These are phyloP conservation scores for Acorus calamus DNA, from an alignment of 106 monocot species.

Conservation along the genomic window DNA sequence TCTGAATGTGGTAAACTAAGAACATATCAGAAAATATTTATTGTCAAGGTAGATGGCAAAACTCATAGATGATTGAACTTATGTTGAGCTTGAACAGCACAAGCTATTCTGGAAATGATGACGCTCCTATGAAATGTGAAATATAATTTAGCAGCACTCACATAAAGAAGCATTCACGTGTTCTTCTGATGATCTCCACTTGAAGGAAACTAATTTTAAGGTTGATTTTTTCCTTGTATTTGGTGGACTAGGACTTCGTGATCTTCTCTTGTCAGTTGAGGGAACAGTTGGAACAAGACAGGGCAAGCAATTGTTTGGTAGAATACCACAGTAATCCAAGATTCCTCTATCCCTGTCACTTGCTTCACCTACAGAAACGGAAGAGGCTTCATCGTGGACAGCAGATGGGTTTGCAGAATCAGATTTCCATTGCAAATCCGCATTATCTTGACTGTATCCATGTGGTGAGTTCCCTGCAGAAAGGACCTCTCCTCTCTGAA, in stretches of 20 bases:
- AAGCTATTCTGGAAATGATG: background rate
- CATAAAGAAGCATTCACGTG: constrained; percentile 37
- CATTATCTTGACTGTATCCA: constrained; percentile 7
- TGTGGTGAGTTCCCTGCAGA: constrained; percentile 13
- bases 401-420: constrained; percentile 16
- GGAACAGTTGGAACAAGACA: constrained; percentile 47
- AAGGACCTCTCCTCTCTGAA: constrained; percentile 22
- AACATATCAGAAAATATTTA: too few relatives aligned
- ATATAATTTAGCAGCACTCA: constrained; percentile 25
- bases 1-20: too few relatives aligned
- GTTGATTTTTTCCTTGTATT: constrained; percentile 57
- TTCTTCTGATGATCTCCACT: constrained; percentile 64
- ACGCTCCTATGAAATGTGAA: background rate
- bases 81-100: too few relatives aligned
- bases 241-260: constrained; percentile 56
- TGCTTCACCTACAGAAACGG: constrained; percentile 26
- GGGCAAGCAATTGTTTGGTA: constrained; percentile 85
- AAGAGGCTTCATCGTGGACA: constrained; percentile 29
- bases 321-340: constrained; percentile 71
- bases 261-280: constrained; percentile 63
- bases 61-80: too few relatives aligned
- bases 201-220: constrained; percentile 57
- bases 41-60: too few relatives aligned
- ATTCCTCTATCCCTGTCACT: constrained; percentile 20
- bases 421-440: background rate